Base-by-base conservation (phyloP, 1,284 basidiomycete species). In the Cutaneotrichosporon dermatis region DNA sequence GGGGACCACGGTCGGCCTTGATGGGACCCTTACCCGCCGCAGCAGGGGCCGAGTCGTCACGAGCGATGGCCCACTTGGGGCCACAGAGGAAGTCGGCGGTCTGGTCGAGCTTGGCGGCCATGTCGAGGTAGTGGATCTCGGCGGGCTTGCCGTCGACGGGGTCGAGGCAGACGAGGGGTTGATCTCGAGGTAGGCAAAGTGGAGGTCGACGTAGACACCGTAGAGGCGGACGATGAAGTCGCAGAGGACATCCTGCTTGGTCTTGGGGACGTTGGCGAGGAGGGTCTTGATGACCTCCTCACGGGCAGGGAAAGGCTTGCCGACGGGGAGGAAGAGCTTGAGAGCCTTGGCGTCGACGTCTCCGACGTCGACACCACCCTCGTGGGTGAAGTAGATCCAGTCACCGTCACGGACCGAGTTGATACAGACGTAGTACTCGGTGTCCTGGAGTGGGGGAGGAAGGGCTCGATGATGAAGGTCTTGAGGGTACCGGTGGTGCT, bases 381-480 rank as follows among this genome's bases (percentile, higher is more conserved):
- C 93, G 79, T 97, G 94, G 51, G 95, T 97, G 85, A 99, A 99
- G 75, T 98, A 89, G 77, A 99, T 96, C 65, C 88, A 86, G 78
- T 99, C 95, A 63, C 92, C 93, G 76, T 97, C 90, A 70, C 95
- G 90, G 33, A 86, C 86, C 39, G 95, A 98, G 81, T 89, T 97
- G 81, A 99, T 91, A 81, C 95, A 99, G 75, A 99, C 90, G 80
- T 98, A 99, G 82, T 92, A 98, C 79, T 99, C 95, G 68, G 91
- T 90, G 77, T 94, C 83, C 62, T 90, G 86, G 90, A 88, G 78
- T 99, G 95, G 55, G 95, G 95, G 61, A 95, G 84, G 87, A 99
- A 97, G 40, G 95, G 95, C 82, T 99, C 95, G 68, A 98, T 86
- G 79, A 99, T 96, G 81, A 98, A 99, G 79, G 88, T 96, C 84